These are phyloP conservation scores for Stemphylium vesicarium DNA, from an alignment of 2,329 filamentous ascomycete genomes.

Conservation along the genomic window DNA sequence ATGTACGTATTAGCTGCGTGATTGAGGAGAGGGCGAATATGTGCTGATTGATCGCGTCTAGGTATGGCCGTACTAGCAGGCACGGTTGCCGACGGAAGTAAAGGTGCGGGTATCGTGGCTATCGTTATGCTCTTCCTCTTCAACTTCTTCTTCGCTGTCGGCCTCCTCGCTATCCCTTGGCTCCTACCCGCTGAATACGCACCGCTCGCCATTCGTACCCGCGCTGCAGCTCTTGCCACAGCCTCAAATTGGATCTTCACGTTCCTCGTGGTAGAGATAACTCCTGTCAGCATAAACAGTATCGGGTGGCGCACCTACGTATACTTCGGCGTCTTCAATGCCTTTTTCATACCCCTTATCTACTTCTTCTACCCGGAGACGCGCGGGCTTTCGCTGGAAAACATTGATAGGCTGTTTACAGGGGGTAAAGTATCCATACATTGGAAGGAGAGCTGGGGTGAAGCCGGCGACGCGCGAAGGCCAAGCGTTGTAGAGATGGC, in stretches of 20 bases:
- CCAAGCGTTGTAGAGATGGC: neutral
- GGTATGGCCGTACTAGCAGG: neutral
- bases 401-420: conserved; percentile 85
- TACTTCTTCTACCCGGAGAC: conserved; percentile 68
- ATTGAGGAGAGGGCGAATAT: neutral
- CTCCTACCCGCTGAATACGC: conserved; percentile 53
- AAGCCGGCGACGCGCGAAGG: neutral
- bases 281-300: neutral
- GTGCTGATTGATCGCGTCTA: neutral
- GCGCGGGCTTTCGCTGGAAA: conserved; percentile 77
- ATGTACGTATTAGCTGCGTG: neutral
- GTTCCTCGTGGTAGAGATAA: conserved; percentile 16
- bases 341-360: too few relatives aligned
- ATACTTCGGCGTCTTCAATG: too few relatives aligned
- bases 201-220: conserved; percentile 38
- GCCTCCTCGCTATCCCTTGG: conserved; percentile 7
- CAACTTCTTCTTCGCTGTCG: conserved; percentile 38
- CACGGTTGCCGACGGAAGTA: neutral
- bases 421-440: conserved; percentile 57
- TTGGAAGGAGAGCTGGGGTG: conserved; percentile 8
- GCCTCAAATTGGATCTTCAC: conserved; percentile 14
- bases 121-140: conserved; percentile 54
- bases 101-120: conserved; percentile 50
- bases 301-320: too few relatives aligned
- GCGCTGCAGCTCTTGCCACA: conserved; percentile 13